These are phyloP conservation scores for Spizellomyces sp. DNA, from an alignment of 192 early-diverging fungal genomes.

Conservation along the genomic window DNA sequence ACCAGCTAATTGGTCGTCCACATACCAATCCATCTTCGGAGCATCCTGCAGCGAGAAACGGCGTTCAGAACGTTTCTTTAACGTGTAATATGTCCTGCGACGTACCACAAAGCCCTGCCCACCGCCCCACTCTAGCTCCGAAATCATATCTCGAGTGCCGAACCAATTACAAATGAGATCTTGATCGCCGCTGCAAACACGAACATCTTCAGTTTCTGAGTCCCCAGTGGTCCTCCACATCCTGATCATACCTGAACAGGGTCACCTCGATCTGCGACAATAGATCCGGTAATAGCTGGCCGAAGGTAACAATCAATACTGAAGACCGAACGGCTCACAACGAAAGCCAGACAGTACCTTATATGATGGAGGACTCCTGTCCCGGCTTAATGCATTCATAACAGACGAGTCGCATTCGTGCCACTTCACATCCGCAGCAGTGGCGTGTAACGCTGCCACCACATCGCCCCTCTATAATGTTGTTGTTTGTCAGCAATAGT, in stretches of 20 bases:
- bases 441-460: constrained; percentile 18
- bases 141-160: constrained; percentile 70
- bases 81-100: background rate
- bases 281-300: constrained; percentile 65
- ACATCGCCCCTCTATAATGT: constrained; percentile 14
- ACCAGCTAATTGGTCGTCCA: constrained; percentile 50
- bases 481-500: background rate
- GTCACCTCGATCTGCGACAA: constrained; percentile 57
- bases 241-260: constrained; percentile 60
- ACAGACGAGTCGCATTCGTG: constrained; percentile 65
- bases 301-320: background rate
- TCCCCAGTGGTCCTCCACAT: background rate
- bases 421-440: constrained; percentile 48
- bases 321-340: no score
- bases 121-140: constrained; percentile 68
- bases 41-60: constrained; percentile 34
- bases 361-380: constrained; percentile 59
- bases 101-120: constrained; percentile 59
- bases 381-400: constrained; percentile 40
- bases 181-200: constrained; percentile 64
- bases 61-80: background rate
- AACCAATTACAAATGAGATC: constrained; percentile 82
- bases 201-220: background rate
- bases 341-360: constrained; percentile 32
- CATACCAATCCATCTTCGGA: constrained; percentile 48